These are phyloP conservation scores for Aleurites moluccanus DNA, from an alignment of 441 rosid species.

Conservation along the genomic window DNA sequence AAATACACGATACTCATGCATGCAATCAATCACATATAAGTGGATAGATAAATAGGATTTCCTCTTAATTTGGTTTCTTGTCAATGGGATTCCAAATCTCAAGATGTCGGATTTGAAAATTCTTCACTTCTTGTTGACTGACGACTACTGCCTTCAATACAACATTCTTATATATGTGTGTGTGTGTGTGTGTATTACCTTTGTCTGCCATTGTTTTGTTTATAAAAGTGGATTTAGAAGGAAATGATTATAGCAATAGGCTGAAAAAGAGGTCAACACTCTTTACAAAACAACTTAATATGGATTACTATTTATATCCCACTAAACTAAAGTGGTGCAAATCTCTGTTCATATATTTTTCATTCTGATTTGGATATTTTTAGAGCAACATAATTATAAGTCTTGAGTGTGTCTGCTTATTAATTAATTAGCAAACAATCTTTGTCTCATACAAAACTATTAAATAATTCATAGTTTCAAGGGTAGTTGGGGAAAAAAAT, in stretches of 20 bases:
- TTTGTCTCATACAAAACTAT: too few species aligned
- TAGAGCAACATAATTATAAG: not conserved
- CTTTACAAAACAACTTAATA: not conserved
- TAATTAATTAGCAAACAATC: too few species aligned
- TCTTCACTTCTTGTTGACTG: not conserved
- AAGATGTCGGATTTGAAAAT: not conserved
- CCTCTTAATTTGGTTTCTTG: not conserved
- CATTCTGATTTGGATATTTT: not conserved
- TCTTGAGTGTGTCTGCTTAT: too few species aligned
- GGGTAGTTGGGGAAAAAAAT: too few species aligned
- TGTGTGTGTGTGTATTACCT: not conserved
- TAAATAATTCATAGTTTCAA: too few species aligned
- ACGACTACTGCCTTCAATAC: not conserved
- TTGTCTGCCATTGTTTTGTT: conserved; percentile 8
- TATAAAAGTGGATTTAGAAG: not conserved
- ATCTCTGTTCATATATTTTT: not conserved
- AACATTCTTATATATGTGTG: not conserved
- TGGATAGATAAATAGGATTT: not conserved
- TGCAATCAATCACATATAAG: too few species aligned
- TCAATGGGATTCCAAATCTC: not conserved
- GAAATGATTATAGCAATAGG: not conserved
- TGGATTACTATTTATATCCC: not conserved
- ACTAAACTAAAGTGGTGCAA: not conserved
- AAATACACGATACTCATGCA: too few species aligned
- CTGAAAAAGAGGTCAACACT: not conserved